These are phyloP conservation scores for Paracoccidioides lutzii DNA, from an alignment of 2,329 filamentous ascomycete genomes.

Conservation along the genomic window DNA sequence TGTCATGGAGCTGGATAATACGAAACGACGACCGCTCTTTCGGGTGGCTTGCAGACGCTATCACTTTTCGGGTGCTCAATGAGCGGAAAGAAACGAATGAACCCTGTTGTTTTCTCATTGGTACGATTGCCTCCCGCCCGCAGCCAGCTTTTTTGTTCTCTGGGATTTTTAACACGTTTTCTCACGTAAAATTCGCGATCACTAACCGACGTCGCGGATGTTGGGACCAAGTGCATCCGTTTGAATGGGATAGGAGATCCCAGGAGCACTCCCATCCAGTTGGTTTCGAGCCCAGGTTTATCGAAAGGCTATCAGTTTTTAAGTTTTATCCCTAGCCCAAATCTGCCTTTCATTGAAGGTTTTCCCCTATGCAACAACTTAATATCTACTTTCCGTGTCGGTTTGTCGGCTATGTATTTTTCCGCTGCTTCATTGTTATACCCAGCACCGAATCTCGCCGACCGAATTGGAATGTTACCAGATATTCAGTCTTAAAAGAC, in stretches of 20 bases:
- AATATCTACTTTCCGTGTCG: neutral
- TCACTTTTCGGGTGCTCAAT: neutral
- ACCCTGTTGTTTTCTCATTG: neutral
- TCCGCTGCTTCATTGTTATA: neutral
- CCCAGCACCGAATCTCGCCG: no score
- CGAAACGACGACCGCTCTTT: neutral
- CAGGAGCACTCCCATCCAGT: neutral
- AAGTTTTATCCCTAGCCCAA: neutral
- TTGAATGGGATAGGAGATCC: neutral
- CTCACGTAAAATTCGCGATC: neutral
- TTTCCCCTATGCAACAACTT: neutral
- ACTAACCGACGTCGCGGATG: neutral
- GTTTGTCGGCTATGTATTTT: neutral
- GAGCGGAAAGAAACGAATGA: neutral
- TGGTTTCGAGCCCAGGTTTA: neutral
- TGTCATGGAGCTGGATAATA: constrained; percentile 2
- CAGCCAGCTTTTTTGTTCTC: neutral
- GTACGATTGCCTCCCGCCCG: neutral
- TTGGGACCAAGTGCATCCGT: neutral
- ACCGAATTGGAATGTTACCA: no score
- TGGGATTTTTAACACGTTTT: neutral
- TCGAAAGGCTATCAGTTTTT: neutral
- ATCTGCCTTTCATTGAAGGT: neutral
- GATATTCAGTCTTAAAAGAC: no score
- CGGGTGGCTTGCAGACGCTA: neutral